Evolutionary conservation across 305 asterid species (phyloP).

Genomic region (Plantago coronopus): DNA sequence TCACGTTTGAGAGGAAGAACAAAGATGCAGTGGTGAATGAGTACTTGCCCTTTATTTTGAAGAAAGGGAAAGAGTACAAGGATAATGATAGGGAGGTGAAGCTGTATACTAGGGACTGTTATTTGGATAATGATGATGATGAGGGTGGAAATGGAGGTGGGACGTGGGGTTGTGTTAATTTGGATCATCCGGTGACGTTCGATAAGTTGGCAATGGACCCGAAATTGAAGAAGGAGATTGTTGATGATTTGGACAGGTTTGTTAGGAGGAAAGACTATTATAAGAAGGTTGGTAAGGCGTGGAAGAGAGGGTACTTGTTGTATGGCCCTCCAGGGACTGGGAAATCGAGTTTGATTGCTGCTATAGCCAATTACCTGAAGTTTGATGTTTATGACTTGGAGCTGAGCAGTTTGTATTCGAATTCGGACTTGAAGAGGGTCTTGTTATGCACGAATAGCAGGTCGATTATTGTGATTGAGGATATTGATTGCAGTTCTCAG

Average conservation of each 20-base stretch:
- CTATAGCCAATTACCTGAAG: constrained; percentile 72
- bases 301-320: constrained; percentile 83
- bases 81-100: constrained; percentile 43
- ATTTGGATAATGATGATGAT: constrained; percentile 28
- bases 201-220: constrained; percentile 75
- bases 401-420: constrained; percentile 43
- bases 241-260: constrained; percentile 69
- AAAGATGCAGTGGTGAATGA: constrained; percentile 38
- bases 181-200: constrained; percentile 70
- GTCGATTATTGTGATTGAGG: constrained; percentile 70
- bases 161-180: constrained; percentile 48
- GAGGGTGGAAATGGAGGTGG: constrained; percentile 39
- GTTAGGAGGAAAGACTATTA: constrained; percentile 63
- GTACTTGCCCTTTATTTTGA: constrained; percentile 50
- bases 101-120: constrained; percentile 52
- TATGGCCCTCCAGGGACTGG: constrained; percentile 90
- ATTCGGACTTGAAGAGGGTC: constrained; percentile 54
- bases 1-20: constrained; percentile 38
- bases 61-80: constrained; percentile 43
- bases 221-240: constrained; percentile 36
- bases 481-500: constrained; percentile 65
- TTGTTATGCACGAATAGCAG: constrained; percentile 50
- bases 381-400: constrained; percentile 73
- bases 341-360: constrained; percentile 74
- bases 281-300: constrained; percentile 70